Evolutionary conservation across 1,139 yeast species (phyloP).

Genomic region (Meyerozyma carpophila): DNA sequence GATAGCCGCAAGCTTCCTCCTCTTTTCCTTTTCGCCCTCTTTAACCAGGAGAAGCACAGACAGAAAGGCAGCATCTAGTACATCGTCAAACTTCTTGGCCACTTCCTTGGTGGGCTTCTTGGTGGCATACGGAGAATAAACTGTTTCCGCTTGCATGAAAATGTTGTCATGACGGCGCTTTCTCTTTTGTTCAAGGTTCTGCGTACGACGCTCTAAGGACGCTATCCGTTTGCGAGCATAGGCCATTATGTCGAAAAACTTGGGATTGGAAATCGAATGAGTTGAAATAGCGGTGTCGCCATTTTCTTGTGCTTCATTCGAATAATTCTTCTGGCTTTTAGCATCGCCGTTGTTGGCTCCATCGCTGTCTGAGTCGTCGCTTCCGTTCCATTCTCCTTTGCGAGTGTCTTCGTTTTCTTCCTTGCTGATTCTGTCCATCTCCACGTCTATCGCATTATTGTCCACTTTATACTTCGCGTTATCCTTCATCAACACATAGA

Average conservation of each 20-base stretch:
- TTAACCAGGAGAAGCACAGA: constrained; percentile 32
- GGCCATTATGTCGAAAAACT: constrained; percentile 47
- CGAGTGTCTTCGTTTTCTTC: constrained; percentile 10
- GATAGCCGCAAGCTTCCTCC: constrained; percentile 11
- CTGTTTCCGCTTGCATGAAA: constrained; percentile 41
- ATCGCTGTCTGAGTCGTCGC: constrained; percentile 9
- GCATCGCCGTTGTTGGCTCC: constrained; percentile 3
- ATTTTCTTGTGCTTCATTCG: constrained; percentile 7
- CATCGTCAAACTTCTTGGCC: constrained; percentile 17
- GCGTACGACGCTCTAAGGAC: constrained; percentile 15
- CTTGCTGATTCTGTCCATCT: neutral
- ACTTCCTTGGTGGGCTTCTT: constrained; percentile 20
- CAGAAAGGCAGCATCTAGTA: constrained; percentile 30
- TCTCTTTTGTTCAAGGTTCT: constrained; percentile 15
- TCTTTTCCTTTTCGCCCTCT: constrained; percentile 25
- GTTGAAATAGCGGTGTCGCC: neutral
- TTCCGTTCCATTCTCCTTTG: constrained; percentile 13
- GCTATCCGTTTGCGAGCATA: constrained; percentile 46
- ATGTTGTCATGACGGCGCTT: constrained; percentile 27
- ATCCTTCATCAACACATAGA: constrained; percentile 51
- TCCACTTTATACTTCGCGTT: constrained; percentile 32
- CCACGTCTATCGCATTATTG: constrained; percentile 21
- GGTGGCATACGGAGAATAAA: constrained; percentile 35
- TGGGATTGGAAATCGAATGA: constrained; percentile 6
- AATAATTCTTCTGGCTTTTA: constrained; percentile 4